Base-by-base conservation (phyloP, 768 basidiomycete genomes). In the Boletus bicolor region DNA sequence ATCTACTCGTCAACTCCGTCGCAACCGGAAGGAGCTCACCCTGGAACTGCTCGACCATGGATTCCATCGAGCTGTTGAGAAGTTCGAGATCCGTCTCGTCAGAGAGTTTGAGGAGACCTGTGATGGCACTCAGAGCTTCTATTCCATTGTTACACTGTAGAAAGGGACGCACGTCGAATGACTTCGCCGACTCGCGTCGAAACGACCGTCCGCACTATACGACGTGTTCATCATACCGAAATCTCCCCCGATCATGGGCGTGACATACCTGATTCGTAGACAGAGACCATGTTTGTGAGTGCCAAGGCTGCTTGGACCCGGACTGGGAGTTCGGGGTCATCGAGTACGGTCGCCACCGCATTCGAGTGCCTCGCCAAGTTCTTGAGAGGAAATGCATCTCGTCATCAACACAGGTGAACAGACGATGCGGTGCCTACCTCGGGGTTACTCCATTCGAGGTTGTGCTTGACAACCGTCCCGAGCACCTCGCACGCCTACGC, bases 11-110 rank as follows among this genome's bases (percentile, higher is more conserved):
- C 44, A 96, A 77, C 69, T 91, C 86, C 35, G 85, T 85, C 15
- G 91, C 89, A 41, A 94, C 92, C 6, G 92, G 92, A 5, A 92
- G 75, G 6, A 96, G 76, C 75, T 94, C 89, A 5, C 82, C 82
- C 65, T 89, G 85, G 81, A 91, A 96, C 41, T 82, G 81, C 60
- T 91, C 84, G 15, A 94, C 93, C 82, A 95, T 86, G 26, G 83
- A 82, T 64, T 92, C 89, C 86, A 93, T 91, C 64, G 87, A 82
- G 57, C 76, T 78, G 65, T 91, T 92, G 53, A 94, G 77, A 46
- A 91, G 80, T 67, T 95, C 92, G 43, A 96, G 75, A 68, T 95
- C 93, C 44, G 91, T 92, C 72, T 94, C 90, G 67, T 93, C 89
- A n/a, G 89, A 85, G 43, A 96, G 78, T 69, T 91, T 91, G 63